A percentile compares a stretch with the other conserved stretches of the same genome.
Evolutionary conservation across 805 yeast genomes (phyloP).

Genomic region (Blastobotrys chiropterorum): DNA sequence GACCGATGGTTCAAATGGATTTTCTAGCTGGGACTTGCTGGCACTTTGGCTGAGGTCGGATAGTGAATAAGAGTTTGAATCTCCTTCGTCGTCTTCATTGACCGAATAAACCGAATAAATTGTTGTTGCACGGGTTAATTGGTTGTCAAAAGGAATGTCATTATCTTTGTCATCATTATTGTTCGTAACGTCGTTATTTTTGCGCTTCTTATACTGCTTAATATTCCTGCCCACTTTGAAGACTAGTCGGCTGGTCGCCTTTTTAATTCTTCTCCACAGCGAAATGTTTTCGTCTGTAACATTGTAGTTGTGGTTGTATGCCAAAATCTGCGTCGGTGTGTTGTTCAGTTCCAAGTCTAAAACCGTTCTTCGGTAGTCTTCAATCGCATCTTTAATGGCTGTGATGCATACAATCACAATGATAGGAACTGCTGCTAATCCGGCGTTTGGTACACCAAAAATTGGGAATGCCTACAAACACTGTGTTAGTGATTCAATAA

Average conservation of each 20-base stretch:
- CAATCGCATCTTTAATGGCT: constrained; percentile 73
- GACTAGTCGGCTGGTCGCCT: constrained; percentile 38
- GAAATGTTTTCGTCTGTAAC: constrained; percentile 50
- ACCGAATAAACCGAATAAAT: constrained; percentile 19
- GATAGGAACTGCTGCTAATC: constrained; percentile 72
- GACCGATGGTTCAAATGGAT: constrained; percentile 10
- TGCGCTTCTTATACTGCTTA: constrained; percentile 9
- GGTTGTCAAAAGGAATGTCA: constrained; percentile 8
- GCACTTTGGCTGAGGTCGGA: constrained; percentile 20
- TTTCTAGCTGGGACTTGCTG: constrained; percentile 18
- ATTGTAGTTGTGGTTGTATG: constrained; percentile 54
- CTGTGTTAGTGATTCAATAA: neutral
- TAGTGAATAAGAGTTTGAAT: constrained; percentile 9
- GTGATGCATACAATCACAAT: constrained; percentile 72
- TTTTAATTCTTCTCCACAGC: constrained; percentile 66
- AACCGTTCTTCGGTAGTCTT: constrained; percentile 61
- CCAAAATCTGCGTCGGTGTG: constrained; percentile 55
- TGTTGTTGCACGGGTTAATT: constrained; percentile 18
- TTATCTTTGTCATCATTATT: neutral
- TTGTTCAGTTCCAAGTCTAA: constrained; percentile 68
- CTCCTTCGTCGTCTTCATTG: constrained; percentile 1
- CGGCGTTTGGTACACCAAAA: constrained; percentile 71
- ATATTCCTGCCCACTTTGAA: constrained; percentile 11
- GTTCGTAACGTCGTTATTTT: neutral
- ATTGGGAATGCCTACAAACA: constrained; percentile 46